A percentile compares a stretch with the other conserved stretches of the same genome.
These are phyloP conservation scores for Trichosporon faecale DNA, from an alignment of 1,284 basidiomycete genomes.

Conservation along the genomic window DNA sequence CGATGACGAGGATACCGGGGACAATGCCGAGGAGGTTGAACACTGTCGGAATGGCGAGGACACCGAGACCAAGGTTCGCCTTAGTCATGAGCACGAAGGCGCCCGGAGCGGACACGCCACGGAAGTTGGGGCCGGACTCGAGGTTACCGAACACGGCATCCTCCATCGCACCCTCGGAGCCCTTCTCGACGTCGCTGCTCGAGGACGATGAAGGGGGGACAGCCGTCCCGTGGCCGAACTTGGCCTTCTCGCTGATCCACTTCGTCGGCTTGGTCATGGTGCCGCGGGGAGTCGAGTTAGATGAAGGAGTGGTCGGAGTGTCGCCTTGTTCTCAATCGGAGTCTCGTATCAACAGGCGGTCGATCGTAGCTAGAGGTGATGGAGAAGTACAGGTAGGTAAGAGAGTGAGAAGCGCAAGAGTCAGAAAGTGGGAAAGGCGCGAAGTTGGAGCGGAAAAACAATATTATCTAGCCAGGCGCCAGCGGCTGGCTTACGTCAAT, in stretches of 20 bases:
- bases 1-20: slow-evolving; percentile 37
- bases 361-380: not conserved
- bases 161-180: slow-evolving; percentile 1
- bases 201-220: not conserved
- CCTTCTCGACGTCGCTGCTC: not conserved
- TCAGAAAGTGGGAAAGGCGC: slow-evolving; percentile 1
- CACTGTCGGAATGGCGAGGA: slow-evolving; percentile 38
- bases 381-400: not conserved
- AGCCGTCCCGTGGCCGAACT: not conserved
- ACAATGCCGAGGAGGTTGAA: slow-evolving; percentile 36
- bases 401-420: not conserved
- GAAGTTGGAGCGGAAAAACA: not conserved
- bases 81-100: slow-evolving; percentile 32
- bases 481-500: slow-evolving; percentile 3
- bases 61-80: slow-evolving; percentile 41
- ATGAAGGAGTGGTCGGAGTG: not conserved
- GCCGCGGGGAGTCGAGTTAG: not conserved
- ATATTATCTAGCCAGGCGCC: not conserved
- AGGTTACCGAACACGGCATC: slow-evolving; percentile 36
- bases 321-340: not conserved
- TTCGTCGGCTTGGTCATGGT: slow-evolving; percentile 1
- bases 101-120: slow-evolving; percentile 24
- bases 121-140: slow-evolving; percentile 33
- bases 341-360: not conserved
- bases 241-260: slow-evolving; percentile 1